phyloP scores from a whole-genome alignment of 768 basidiomycete species.

The Pleurotus giganteus region DNA sequence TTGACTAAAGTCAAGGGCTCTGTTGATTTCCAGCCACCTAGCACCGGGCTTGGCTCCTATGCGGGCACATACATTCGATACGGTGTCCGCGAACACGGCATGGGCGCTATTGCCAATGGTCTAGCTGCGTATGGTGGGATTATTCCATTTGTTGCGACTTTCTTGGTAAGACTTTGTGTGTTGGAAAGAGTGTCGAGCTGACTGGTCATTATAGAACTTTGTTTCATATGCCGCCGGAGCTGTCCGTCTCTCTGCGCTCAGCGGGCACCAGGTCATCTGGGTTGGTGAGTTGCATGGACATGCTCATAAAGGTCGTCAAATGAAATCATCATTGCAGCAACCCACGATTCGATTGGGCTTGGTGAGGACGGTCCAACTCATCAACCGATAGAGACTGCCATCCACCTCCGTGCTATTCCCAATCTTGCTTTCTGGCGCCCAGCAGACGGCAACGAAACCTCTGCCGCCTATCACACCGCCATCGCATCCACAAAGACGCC shows the following conservation, averaged over 20 bases:
- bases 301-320: neutral
- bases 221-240: constrained; percentile 93
- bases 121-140: constrained; percentile 87
- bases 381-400: constrained; percentile 89
- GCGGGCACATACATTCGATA: constrained; percentile 90
- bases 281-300: constrained; percentile 57
- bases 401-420: constrained; percentile 84
- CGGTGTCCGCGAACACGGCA: constrained; percentile 96
- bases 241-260: constrained; percentile 86
- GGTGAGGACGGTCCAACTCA: constrained; percentile 97
- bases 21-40: constrained; percentile 91
- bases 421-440: constrained; percentile 93
- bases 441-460: constrained; percentile 97
- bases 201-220: constrained; percentile 63
- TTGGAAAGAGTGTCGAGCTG: neutral
- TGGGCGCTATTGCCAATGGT: constrained; percentile 96
- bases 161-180: constrained; percentile 56
- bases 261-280: constrained; percentile 90
- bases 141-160: constrained; percentile 89
- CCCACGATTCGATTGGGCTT: constrained; percentile 91
- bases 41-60: constrained; percentile 81
- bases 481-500: constrained; percentile 75
- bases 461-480: constrained; percentile 83
- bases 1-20: constrained; percentile 82
- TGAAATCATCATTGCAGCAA: constrained; percentile 47